A percentile compares a stretch with the other conserved stretches of the same genome.
phyloP scores from a whole-genome alignment of 208 protist genomes.

The Trichomonas gallinae region DNA sequence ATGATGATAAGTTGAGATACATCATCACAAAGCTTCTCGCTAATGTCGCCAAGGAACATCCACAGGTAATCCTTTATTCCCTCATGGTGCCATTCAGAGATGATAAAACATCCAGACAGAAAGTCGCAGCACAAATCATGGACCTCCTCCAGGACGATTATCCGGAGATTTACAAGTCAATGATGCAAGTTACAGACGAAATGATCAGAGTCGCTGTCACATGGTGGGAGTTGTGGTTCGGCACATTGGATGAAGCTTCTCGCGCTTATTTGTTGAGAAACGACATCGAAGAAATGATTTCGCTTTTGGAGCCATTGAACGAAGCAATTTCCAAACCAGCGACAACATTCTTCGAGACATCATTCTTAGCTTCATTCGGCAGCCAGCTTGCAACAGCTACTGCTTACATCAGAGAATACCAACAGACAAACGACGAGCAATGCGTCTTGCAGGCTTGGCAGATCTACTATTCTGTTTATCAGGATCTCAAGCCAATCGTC shows the following conservation, averaged over 20 bases:
- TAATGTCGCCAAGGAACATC: background rate
- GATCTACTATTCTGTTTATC: background rate
- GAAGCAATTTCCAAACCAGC: background rate
- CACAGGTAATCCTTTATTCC: background rate
- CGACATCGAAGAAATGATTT: background rate
- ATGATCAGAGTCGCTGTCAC: background rate
- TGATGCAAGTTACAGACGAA: background rate
- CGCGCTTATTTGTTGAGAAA: background rate
- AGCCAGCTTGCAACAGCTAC: background rate
- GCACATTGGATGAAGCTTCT: background rate
- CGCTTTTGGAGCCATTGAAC: background rate
- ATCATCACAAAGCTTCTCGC: background rate
- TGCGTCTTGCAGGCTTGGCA: background rate
- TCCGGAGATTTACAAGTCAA: background rate
- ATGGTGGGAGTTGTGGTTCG: background rate
- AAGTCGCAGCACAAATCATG: background rate
- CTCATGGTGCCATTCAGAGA: background rate
- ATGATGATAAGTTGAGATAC: background rate
- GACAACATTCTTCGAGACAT: background rate
- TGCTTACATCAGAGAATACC: background rate
- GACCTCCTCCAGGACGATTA: background rate
- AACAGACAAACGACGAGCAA: background rate
- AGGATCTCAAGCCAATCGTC: background rate
- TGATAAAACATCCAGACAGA: background rate
- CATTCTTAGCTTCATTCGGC: background rate